Evolutionary conservation across 1,284 basidiomycete species (phyloP), one percentile per base, ranked within the genome.

Genomic region (Tremellales sp.): DNA sequence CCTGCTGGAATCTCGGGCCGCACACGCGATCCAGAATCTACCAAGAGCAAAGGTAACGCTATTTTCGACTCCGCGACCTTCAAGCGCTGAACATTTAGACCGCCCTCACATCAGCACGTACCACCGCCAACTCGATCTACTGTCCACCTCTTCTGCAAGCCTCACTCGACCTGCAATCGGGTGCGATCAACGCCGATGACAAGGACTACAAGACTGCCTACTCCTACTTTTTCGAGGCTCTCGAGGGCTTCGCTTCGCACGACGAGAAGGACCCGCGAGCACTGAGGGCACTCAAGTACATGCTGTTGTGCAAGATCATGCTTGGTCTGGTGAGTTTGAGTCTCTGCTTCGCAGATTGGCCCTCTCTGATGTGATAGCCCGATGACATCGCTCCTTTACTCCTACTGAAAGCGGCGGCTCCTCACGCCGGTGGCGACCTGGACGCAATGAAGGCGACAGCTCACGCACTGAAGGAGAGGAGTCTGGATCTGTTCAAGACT

Each of bases 291-390:
- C 79, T 98, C 58, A 97, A 97, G 75, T 97, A 97, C 75, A 96
- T 97, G 92, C 79, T 97, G 12, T 76, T 97, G 42, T 97, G 94
- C 76, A 97, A 97, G 74, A 86, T 97, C 68, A 98, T 98, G 94
- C 80, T 97, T 62, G 92, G 92, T 65, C 72, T 93, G 62, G 90
- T 92, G 54, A 57, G 85, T 76, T 17, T 11, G 11, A 11, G 43
- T 3, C 3, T 24, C 29, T 2, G 13, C 15, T 19, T 39, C n/a
- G n/a, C n/a, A n/a, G n/a, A n/a, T n/a, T 51, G 21, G 46, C 24
- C 3, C 40, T 25, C 4, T 26, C 44, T 47, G 45, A 40, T 33
- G 23, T 19, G 54, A 11, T 54, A 94, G 91, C 86, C 92, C 0
- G 92, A 97, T 67, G 94, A 98, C 61, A 89, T 97, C 1, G 85